Evolutionary conservation across 2,329 filamentous ascomycete genomes (phyloP).

Genomic region (Colletotrichum sp.): DNA sequence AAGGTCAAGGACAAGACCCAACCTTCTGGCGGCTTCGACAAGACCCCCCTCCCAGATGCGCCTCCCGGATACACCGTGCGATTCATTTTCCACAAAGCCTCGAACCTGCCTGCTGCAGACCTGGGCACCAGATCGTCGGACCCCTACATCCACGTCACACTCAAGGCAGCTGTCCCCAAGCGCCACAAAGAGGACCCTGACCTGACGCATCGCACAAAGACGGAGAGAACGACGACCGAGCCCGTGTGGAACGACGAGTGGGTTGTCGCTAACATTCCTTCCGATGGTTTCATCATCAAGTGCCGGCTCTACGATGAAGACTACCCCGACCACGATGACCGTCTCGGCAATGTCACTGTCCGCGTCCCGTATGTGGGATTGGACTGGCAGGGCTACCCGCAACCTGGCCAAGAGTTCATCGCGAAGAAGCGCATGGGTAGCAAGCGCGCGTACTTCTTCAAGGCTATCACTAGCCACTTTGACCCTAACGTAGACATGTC

Average conservation of each 20-base stretch:
- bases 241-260: constrained; percentile 86
- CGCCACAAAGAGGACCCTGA: constrained; percentile 87
- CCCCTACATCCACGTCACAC: constrained; percentile 80
- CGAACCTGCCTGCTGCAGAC: constrained; percentile 84
- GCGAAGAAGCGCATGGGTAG: constrained; percentile 86
- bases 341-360: constrained; percentile 85
- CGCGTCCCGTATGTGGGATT: constrained; percentile 64
- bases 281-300: constrained; percentile 82
- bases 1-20: constrained; percentile 45
- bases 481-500: constrained; percentile 68
- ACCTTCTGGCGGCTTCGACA: constrained; percentile 80
- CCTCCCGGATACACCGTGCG: constrained; percentile 83
- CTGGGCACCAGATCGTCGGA: constrained; percentile 80
- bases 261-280: constrained; percentile 86
- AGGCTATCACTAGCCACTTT: constrained; percentile 70
- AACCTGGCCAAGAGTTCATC: constrained; percentile 63
- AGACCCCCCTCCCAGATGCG: constrained; percentile 75
- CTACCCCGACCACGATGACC: constrained; percentile 82
- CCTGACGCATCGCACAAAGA: constrained; percentile 76
- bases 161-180: constrained; percentile 72
- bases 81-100: constrained; percentile 82
- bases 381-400: constrained; percentile 71
- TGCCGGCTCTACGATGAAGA: constrained; percentile 92
- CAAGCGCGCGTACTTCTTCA: constrained; percentile 83
- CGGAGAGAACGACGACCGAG: constrained; percentile 72